Evolutionary conservation across 768 basidiomycete species (phyloP).

Genomic region (Termitomyces sp.): DNA sequence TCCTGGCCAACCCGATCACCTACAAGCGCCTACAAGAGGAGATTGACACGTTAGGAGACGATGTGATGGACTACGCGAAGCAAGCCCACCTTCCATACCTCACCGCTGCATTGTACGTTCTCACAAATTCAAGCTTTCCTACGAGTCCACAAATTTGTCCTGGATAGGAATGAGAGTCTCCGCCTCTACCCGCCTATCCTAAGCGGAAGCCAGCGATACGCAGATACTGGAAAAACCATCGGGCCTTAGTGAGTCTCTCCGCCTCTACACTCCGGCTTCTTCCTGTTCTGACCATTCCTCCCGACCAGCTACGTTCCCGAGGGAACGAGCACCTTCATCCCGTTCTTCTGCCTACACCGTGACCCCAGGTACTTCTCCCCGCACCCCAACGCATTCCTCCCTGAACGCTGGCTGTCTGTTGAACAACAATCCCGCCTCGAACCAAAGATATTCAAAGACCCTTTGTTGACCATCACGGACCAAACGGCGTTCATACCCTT

Average conservation of each 20-base stretch:
- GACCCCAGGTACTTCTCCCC: constrained; percentile 42
- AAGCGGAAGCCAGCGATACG: constrained; percentile 39
- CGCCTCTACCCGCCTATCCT: constrained; percentile 46
- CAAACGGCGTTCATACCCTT: constrained; percentile 36
- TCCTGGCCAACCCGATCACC: constrained; percentile 25
- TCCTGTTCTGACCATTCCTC: background rate
- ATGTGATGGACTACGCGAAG: constrained; percentile 20
- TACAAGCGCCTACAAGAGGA: constrained; percentile 29
- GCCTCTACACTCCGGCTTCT: background rate
- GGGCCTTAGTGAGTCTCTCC: constrained; percentile 31
- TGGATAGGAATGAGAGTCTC: constrained; percentile 42
- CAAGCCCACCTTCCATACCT: constrained; percentile 29
- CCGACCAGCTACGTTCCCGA: constrained; percentile 36
- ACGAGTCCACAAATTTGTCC: background rate
- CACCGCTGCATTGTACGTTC: constrained; percentile 29
- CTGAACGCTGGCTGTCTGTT: constrained; percentile 31
- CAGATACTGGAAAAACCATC: constrained; percentile 30
- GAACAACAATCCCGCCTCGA: constrained; percentile 20
- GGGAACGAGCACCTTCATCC: constrained; percentile 38
- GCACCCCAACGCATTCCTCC: constrained; percentile 36
- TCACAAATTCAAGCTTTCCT: background rate
- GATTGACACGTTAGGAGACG: constrained; percentile 24
- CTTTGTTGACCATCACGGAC: constrained; percentile 18
- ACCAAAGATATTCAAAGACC: constrained; percentile 26
- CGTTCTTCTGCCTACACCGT: constrained; percentile 38